Evolutionary conservation across 129 eudicot species (phyloP).

Genomic region (Tagetes patula): DNA sequence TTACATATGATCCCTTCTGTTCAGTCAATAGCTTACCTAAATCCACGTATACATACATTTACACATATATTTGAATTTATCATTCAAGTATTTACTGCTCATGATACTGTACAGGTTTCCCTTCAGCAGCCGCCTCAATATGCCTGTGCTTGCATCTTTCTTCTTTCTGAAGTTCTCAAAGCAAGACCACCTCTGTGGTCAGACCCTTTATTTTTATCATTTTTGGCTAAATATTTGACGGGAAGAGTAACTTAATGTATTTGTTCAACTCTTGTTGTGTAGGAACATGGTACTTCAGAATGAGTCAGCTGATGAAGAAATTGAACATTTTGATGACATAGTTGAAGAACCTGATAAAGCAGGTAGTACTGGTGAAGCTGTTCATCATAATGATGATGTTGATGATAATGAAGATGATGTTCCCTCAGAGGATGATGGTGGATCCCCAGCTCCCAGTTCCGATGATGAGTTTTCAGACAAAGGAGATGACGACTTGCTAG

Average conservation of each 20-base stretch:
- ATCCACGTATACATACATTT: not conserved
- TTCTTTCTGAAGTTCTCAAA: slow-evolving; percentile 96
- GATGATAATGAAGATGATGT: slow-evolving; percentile 15
- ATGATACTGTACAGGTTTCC: slow-evolving; percentile 54
- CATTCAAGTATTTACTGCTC: slow-evolving; percentile 21
- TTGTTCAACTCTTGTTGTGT: slow-evolving; percentile 15
- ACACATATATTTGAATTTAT: not conserved
- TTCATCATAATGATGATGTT: slow-evolving; percentile 27
- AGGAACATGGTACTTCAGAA: slow-evolving; percentile 93
- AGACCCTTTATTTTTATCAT: slow-evolving; percentile 17
- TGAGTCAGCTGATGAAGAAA: slow-evolving; percentile 85
- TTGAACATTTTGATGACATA: slow-evolving; percentile 90
- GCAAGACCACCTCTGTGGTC: slow-evolving; percentile 97
- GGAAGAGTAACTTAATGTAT: not conserved
- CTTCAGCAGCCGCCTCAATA: slow-evolving; percentile 96
- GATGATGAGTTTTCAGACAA: slow-evolving; percentile 59
- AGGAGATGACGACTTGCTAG: slow-evolving; percentile 50
- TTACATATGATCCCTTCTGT: slow-evolving; percentile 6
- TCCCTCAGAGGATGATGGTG: slow-evolving; percentile 45
- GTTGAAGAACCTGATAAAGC: slow-evolving; percentile 53
- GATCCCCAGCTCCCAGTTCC: slow-evolving; percentile 48
- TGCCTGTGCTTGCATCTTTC: slow-evolving; percentile 92
- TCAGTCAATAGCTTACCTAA: not conserved
- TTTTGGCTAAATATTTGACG: not conserved
- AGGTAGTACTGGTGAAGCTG: slow-evolving; percentile 20